Base-by-base conservation (phyloP, 495 filamentous ascomycete genomes). In the Neurospora tetraspora region DNA sequence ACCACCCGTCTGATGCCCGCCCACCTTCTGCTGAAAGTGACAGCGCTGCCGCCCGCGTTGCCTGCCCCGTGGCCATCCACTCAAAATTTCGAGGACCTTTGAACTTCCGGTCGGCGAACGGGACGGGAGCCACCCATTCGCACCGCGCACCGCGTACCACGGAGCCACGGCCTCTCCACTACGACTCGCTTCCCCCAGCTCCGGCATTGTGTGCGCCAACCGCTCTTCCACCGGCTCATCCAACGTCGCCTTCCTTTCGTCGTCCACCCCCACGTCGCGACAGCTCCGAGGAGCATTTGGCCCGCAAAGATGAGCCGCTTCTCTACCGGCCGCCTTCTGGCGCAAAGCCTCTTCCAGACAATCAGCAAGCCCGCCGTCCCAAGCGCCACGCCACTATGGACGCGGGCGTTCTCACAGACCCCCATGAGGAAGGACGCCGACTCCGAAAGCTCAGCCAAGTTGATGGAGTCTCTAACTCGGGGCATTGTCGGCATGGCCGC, bases 361-460 rank as follows among this genome's bases (percentile, higher is more conserved):
- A 36, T 78, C 73, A 76, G 77, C 20, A 79, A 76, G 45, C 69
- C 81, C 1, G 16, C 74, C 8, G 74, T 76, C 18, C 77, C 73
- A 72, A 73, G 73, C 68, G 73, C 53, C 14, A 65, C 71, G 11
- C 74, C 74, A 71, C 82, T 78, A 81, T 80, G 77, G 74, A 70
- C 80, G 69, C 81, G 85, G 16, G 71, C 80, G 45, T 86, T 87
- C 74, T 86, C 85, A 8, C 81, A 80, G 59, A 82, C 80, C 45
- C 59, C 69, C 68, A 37, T 37, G 39, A 65, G 68, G 36, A 70
- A 31, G 43, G 68, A 72, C 5, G 45, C 9, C 31, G 42, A 59
- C 20, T 14, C 38, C 61, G 39, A 68, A 11, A 45, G 23, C 53
- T 23, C 40, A 10, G 59, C 39, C 73, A 38, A 39, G 39, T 42